Conservation (phyloP, 371 early-diverging fungal genomes). For the Syncephalastrum sp. region DNA sequence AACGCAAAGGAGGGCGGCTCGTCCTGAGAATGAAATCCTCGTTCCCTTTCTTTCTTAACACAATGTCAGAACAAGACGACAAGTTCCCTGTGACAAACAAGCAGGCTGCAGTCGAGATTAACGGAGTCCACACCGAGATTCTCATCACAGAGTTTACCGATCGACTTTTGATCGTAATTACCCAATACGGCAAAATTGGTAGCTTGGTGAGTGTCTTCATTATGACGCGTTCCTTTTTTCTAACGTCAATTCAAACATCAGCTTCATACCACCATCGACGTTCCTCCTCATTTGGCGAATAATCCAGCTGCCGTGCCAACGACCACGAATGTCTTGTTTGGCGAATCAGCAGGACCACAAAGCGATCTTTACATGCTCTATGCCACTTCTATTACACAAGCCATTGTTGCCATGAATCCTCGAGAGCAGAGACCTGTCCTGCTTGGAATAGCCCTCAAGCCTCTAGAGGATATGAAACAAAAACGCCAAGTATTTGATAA, state of each 20-base stretch:
- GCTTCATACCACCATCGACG: conserved; percentile 52
- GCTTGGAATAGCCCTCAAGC: conserved; percentile 61
- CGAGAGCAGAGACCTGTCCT: conserved; percentile 59
- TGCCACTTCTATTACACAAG: conserved; percentile 64
- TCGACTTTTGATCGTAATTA: conserved; percentile 64
- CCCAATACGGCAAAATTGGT: conserved; percentile 65
- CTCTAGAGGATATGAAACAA: conserved; percentile 33
- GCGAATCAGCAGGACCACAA: conserved; percentile 50
- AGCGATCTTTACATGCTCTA: conserved; percentile 63
- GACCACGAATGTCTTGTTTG: conserved; percentile 50
- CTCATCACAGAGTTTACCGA: conserved; percentile 60
- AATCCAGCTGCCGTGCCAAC: conserved; percentile 49
- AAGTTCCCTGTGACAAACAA: conserved; percentile 56
- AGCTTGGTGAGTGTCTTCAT: conserved; percentile 46
- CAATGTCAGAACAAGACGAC: too few species aligned
- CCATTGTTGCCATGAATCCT: conserved; percentile 62
- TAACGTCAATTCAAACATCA: conserved; percentile 10
- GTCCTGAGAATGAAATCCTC: too few species aligned
- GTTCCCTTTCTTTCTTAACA: too few species aligned
- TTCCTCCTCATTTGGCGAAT: conserved; percentile 41
- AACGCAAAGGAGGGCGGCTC: too few species aligned
- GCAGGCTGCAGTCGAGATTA: conserved; percentile 53
- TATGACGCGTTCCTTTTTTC: neutral
- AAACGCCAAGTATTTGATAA: conserved; percentile 34
- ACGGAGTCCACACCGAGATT: conserved; percentile 65